Evolutionary conservation across 441 rosid species (phyloP).

Genomic region (Flueggea neowawraea): DNA sequence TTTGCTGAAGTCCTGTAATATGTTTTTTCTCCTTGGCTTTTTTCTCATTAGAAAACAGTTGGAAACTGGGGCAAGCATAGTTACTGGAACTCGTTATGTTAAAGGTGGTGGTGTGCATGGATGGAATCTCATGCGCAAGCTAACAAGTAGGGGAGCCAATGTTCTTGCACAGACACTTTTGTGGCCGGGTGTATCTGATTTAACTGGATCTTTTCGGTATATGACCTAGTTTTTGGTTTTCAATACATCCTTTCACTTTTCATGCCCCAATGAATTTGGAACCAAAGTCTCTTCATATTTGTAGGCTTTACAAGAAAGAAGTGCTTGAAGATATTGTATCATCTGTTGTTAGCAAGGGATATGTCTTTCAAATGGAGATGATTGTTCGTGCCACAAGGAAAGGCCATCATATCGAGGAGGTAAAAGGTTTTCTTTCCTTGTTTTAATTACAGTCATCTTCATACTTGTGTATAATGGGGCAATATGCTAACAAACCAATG

Average conservation of each 20-base stretch:
- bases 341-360: slow-evolving; percentile 90
- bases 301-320: slow-evolving; percentile 80
- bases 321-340: slow-evolving; percentile 82
- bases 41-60: slow-evolving; percentile 69
- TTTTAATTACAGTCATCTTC: background rate
- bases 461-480: too few species aligned
- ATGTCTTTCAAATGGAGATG: slow-evolving; percentile 99
- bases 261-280: slow-evolving; percentile 6
- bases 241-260: background rate
- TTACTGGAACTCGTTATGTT: slow-evolving; percentile 92
- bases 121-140: slow-evolving; percentile 97
- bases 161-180: slow-evolving; percentile 94
- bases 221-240: slow-evolving; percentile 5
- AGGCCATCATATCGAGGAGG: slow-evolving; percentile 94
- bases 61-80: slow-evolving; percentile 92
- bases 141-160: slow-evolving; percentile 98
- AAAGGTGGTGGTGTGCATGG: slow-evolving; percentile 95
- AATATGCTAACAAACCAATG: too few species aligned
- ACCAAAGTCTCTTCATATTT: slow-evolving; percentile 18
- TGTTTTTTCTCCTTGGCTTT: slow-evolving; percentile 1
- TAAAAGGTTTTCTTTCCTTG: slow-evolving; percentile 7
- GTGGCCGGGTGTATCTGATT: slow-evolving; percentile 99
- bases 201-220: slow-evolving; percentile 97
- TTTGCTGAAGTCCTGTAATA: slow-evolving; percentile 14
- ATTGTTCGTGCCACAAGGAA: slow-evolving; percentile 95